These are phyloP conservation scores for Alternaria triticina DNA, from an alignment of 2,329 filamentous ascomycete species.

Conservation along the genomic window DNA sequence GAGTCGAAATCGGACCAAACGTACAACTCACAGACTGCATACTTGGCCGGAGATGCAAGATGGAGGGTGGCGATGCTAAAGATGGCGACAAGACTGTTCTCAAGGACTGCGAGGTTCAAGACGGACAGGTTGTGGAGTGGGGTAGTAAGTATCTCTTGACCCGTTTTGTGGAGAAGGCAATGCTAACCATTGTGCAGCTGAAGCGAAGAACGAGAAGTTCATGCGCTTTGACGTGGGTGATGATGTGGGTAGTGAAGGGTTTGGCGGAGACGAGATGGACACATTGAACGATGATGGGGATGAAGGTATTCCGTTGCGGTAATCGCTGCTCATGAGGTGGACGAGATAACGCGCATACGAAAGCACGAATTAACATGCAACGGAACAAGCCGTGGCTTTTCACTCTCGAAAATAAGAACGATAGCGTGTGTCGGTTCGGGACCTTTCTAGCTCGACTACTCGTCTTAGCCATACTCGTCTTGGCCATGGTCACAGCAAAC, in stretches of 20 bases:
- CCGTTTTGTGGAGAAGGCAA: not conserved
- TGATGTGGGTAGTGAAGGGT: constrained; percentile 46
- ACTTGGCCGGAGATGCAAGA: constrained; percentile 77
- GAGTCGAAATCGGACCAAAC: constrained; percentile 81
- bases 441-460: not conserved
- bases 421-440: not conserved
- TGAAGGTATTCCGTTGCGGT: constrained; percentile 8
- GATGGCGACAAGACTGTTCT: constrained; percentile 60
- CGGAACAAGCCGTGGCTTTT: not conserved
- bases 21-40: constrained; percentile 89
- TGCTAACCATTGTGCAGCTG: constrained; percentile 42
- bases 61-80: constrained; percentile 75
- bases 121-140: constrained; percentile 81
- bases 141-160: constrained; percentile 56
- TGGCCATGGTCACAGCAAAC: not conserved
- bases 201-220: constrained; percentile 68
- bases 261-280: constrained; percentile 24
- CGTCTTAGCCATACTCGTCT: not conserved
- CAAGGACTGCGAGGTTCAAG: constrained; percentile 90
- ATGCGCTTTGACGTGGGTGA: constrained; percentile 57
- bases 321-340: not conserved
- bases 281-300: constrained; percentile 6
- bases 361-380: not conserved
- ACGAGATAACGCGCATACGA: not conserved
- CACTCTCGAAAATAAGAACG: not conserved